Evolutionary conservation across 805 yeast genomes (phyloP).

Genomic region (Hermanozyma aechmeae): DNA sequence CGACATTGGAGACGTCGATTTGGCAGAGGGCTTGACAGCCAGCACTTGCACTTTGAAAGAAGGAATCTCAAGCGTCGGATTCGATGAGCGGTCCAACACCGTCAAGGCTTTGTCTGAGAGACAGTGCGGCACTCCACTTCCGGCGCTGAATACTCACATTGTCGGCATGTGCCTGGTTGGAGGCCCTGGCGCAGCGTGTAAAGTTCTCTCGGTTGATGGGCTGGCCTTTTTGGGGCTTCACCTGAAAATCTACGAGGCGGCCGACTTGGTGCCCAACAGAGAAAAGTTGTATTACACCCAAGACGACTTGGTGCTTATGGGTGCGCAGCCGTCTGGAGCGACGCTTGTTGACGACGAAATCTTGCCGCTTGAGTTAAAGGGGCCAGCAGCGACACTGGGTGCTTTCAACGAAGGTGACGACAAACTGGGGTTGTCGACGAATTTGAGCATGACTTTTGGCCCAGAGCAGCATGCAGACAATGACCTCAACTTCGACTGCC

Average conservation of each 20-base stretch:
- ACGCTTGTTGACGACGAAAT: too few relatives aligned
- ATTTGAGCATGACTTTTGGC: too few relatives aligned
- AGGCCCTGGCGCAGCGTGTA: conserved; percentile 18
- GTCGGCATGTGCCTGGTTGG: conserved; percentile 33
- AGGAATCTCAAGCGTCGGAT: conserved; percentile 34
- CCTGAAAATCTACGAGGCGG: conserved; percentile 27
- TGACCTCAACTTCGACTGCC: too few relatives aligned
- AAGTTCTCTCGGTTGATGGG: conserved; percentile 45
- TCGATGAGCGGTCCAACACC: conserved; percentile 21
- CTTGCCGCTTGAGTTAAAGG: too few relatives aligned
- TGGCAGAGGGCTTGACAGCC: conserved; percentile 3
- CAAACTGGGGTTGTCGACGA: too few relatives aligned
- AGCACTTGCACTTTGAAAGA: conserved; percentile 35
- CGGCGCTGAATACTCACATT: conserved; percentile 46
- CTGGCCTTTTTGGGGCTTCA: conserved; percentile 52
- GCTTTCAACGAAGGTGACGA: too few relatives aligned
- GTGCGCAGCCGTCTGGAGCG: too few relatives aligned
- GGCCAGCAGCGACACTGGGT: too few relatives aligned
- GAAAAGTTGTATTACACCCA: too few relatives aligned
- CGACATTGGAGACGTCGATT: conserved; percentile 7
- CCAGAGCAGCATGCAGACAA: too few relatives aligned
- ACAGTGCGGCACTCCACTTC: conserved; percentile 56
- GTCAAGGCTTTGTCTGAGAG: conserved; percentile 27
- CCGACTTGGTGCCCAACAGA: too few relatives aligned
- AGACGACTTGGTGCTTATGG: too few relatives aligned